These are phyloP conservation scores for Volutella citrinella DNA, from an alignment of 2,329 filamentous ascomycete species.

Conservation along the genomic window DNA sequence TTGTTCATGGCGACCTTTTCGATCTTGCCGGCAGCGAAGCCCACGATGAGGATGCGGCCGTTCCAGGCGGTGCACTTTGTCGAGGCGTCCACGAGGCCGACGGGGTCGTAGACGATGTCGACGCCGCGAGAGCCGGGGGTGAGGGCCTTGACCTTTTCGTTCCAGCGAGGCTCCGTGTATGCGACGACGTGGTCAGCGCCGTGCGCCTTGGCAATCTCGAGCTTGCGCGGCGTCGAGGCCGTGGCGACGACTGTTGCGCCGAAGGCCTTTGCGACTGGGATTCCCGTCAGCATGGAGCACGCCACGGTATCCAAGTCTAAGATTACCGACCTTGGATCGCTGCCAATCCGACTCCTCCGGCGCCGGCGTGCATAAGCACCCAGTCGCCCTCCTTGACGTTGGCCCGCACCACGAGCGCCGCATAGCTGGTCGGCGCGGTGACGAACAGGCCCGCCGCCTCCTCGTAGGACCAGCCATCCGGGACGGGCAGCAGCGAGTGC, in stretches of 20 bases:
- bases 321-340: slow-evolving; percentile 67
- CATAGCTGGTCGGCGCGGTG: slow-evolving; percentile 87
- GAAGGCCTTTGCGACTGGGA: slow-evolving; percentile 77
- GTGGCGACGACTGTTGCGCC: slow-evolving; percentile 94
- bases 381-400: slow-evolving; percentile 75
- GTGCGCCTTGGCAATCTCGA: slow-evolving; percentile 73
- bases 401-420: slow-evolving; percentile 74
- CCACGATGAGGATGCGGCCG: slow-evolving; percentile 80
- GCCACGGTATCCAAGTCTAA: background rate
- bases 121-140: slow-evolving; percentile 72
- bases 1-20: slow-evolving; percentile 93
- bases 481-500: slow-evolving; percentile 67
- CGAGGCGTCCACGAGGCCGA: slow-evolving; percentile 81
- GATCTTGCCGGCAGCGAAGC: slow-evolving; percentile 73
- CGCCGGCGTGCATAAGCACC: slow-evolving; percentile 88
- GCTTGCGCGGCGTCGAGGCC: slow-evolving; percentile 76
- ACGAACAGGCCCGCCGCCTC: slow-evolving; percentile 89
- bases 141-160: slow-evolving; percentile 70
- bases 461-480: slow-evolving; percentile 75
- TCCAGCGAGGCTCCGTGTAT: slow-evolving; percentile 65
- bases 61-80: slow-evolving; percentile 96
- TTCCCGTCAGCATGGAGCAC: slow-evolving; percentile 1
- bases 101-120: slow-evolving; percentile 93
- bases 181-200: slow-evolving; percentile 83
- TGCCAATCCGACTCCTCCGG: slow-evolving; percentile 85